Percentiles rank a stretch among this genome's conserved stretches.
Conservation (phyloP, 768 basidiomycete species). For the Hericium rajendrae region DNA sequence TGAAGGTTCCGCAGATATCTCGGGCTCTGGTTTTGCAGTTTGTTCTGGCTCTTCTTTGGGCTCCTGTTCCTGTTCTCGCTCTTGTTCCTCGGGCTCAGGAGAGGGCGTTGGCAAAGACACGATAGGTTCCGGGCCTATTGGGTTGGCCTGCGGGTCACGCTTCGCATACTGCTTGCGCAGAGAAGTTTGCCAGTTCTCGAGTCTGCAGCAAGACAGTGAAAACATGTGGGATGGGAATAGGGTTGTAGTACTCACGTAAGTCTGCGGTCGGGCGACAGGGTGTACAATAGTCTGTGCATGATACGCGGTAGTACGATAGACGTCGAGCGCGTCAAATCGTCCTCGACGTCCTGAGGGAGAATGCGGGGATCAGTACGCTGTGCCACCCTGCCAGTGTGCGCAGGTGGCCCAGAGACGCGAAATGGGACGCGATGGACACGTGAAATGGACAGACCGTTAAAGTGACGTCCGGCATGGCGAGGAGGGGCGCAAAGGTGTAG, state of each 20-base stretch:
- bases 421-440: conserved; percentile 5
- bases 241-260: conserved; percentile 43
- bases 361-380: not conserved
- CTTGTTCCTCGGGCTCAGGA: conserved; percentile 16
- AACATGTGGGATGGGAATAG: conserved; percentile 12
- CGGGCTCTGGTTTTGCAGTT: not conserved
- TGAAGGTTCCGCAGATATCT: not conserved
- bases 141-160: conserved; percentile 61
- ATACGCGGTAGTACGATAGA: conserved; percentile 56
- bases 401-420: not conserved
- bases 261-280: conserved; percentile 74
- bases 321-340: conserved; percentile 57
- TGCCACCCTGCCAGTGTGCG: not conserved
- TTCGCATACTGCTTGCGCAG: conserved; percentile 71
- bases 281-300: conserved; percentile 65
- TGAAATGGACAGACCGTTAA: conserved; percentile 38
- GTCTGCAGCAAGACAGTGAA: conserved; percentile 26
- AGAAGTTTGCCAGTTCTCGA: conserved; percentile 70
- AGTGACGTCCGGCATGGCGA: conserved; percentile 63
- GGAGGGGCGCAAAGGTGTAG: conserved; percentile 68
- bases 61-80: conserved; percentile 7
- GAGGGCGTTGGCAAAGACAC: conserved; percentile 12
- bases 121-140: conserved; percentile 55
- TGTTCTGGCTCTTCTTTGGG: conserved; percentile 1
- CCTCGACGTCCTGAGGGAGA: conserved; percentile 58